Percentiles rank a stretch among this genome's conserved stretches.
Evolutionary conservation across 192 early-diverging fungal genomes (phyloP).

Genomic region (Podila epigama): DNA sequence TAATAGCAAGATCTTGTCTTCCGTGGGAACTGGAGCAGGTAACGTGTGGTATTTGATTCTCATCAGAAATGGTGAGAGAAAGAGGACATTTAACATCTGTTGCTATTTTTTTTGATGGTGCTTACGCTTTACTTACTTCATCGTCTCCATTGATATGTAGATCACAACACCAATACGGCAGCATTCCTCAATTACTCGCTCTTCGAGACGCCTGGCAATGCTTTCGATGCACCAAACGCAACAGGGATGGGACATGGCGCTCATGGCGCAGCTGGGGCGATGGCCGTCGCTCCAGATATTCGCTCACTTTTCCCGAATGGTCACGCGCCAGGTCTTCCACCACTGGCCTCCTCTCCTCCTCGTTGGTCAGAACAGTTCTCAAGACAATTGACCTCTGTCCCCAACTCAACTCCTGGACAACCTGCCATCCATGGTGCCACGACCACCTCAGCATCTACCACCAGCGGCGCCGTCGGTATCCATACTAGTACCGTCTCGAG

Average conservation of each 20-base stretch:
- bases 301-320: slow-evolving; percentile 33
- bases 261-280: slow-evolving; percentile 15
- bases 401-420: slow-evolving; percentile 14
- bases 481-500: neutral
- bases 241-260: neutral
- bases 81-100: no score
- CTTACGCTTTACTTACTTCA: neutral
- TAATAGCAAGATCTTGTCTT: slow-evolving; percentile 71
- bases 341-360: slow-evolving; percentile 31
- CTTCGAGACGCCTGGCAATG: slow-evolving; percentile 38
- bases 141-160: neutral
- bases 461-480: no score
- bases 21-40: slow-evolving; percentile 51
- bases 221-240: slow-evolving; percentile 21
- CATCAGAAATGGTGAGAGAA: no score
- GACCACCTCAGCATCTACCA: no score
- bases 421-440: neutral
- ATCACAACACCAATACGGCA: slow-evolving; percentile 6
- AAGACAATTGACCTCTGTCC: slow-evolving; percentile 20
- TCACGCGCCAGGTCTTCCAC: slow-evolving; percentile 14
- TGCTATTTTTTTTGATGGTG: neutral
- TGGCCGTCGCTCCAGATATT: slow-evolving; percentile 35
- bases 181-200: slow-evolving; percentile 39
- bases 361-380: slow-evolving; percentile 40
- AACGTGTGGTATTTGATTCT: neutral